These are phyloP conservation scores for Neurospora cerealis DNA, from an alignment of 495 filamentous ascomycete species.

Conservation along the genomic window DNA sequence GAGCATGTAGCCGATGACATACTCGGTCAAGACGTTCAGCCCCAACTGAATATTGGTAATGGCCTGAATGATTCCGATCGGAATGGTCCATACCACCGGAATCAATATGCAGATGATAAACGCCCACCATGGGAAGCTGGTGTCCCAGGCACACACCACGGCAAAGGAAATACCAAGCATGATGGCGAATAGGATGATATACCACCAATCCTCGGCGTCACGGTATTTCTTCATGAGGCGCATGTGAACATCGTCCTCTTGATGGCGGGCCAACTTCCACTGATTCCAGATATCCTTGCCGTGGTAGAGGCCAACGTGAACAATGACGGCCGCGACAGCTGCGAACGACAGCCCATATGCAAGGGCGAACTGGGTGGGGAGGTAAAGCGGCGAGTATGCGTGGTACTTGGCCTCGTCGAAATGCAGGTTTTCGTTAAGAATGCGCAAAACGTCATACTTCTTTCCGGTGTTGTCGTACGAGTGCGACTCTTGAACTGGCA, in stretches of 20 bases:
- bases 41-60: slow-evolving; percentile 59
- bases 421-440: slow-evolving; percentile 36
- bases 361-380: slow-evolving; percentile 52
- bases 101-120: slow-evolving; percentile 51
- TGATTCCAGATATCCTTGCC: slow-evolving; percentile 48
- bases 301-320: slow-evolving; percentile 53
- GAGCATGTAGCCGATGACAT: slow-evolving; percentile 59
- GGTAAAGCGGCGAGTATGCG: slow-evolving; percentile 50
- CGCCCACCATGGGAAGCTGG: slow-evolving; percentile 54
- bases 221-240: slow-evolving; percentile 49
- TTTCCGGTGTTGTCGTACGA: slow-evolving; percentile 52
- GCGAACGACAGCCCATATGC: slow-evolving; percentile 62
- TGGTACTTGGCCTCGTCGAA: slow-evolving; percentile 45
- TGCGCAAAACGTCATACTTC: slow-evolving; percentile 44
- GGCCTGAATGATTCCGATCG: slow-evolving; percentile 51
- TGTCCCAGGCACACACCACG: slow-evolving; percentile 53
- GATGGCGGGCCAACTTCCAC: slow-evolving; percentile 37
- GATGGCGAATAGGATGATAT: slow-evolving; percentile 30
- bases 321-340: slow-evolving; percentile 53
- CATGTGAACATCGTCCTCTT: slow-evolving; percentile 61
- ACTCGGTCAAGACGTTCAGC: slow-evolving; percentile 59
- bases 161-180: slow-evolving; percentile 36
- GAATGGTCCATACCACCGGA: slow-evolving; percentile 43
- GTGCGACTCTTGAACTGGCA: slow-evolving; percentile 44
- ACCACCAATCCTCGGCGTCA: slow-evolving; percentile 49